Evolutionary conservation across 2,329 filamentous ascomycete species (phyloP), one percentile per base, ranked within the genome.

Genomic region (Trichoderma sp.): DNA sequence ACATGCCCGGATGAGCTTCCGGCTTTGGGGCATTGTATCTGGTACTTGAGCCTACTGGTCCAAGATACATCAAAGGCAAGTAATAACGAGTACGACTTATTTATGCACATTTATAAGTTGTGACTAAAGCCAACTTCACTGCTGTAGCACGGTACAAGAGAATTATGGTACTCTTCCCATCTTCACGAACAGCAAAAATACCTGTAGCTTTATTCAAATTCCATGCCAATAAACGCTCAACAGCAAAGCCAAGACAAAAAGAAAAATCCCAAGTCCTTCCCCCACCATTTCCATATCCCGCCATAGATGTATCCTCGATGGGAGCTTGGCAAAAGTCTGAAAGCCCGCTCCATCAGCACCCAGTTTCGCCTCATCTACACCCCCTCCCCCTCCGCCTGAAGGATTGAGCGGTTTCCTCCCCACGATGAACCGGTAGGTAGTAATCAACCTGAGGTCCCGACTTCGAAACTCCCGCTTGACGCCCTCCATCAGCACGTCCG

Each of bases 401-500:
- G n/a, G n/a, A n/a, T 63, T 18, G 27, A 67, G 33, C 6, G 80
- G 78, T 24, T 78, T 83, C 31, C 81, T 80, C 18, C 83, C 83
- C 2, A 77, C 78, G 50, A 84, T 79, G 38, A 84, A 84, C 12
- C 83, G 82, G 66, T 84, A 84, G 65, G 76, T 79, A 4, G 83
- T 84, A 50, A 84, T 83, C 31, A 84, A 75, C 41, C 80, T 78
- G 60, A 82, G 77, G 71, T 84, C 81, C 68, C 79, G 69, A 73
- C 80, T 82, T 7, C 83, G 79, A 76, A 84, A 83, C 78, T 85
- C 83, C 41, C 81, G 78, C 76, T 83, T 83, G 59, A 88, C 79
- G 69, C 86, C 86, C 12, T 83, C 83, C 76, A 87, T 85, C 63
- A 89, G 78, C 1, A 84, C 79, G 75, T 83, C 79, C 0, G 85